A percentile compares a stretch with the other conserved stretches of the same genome.
Evolutionary conservation across 2,329 filamentous ascomycete species (phyloP).

Genomic region (Talaromyces sp.): DNA sequence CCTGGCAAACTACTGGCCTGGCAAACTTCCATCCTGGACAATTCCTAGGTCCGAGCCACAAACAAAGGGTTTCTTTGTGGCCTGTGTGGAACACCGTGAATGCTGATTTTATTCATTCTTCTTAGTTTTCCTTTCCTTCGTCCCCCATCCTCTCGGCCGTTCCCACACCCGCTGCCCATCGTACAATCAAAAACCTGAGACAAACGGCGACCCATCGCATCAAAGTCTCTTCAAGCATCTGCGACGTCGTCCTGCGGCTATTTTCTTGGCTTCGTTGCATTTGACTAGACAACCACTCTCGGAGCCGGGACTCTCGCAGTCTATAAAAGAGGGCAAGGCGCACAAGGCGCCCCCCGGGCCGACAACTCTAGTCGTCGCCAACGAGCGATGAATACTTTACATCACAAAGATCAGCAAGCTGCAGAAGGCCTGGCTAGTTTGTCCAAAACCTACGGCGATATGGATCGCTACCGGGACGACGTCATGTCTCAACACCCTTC

Average conservation of each 20-base stretch:
- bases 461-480: conserved; percentile 20
- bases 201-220: neutral
- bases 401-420: conserved; percentile 24
- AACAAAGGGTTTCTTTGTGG: neutral
- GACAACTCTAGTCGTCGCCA: conserved; percentile 18
- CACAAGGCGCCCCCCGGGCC: conserved; percentile 8
- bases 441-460: conserved; percentile 25
- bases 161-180: conserved; percentile 20
- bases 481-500: conserved; percentile 28
- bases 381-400: conserved; percentile 28
- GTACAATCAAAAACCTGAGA: neutral
- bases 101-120: neutral
- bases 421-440: conserved; percentile 21
- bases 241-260: neutral
- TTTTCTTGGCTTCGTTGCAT: neutral
- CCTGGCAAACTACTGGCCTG: neutral
- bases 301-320: neutral
- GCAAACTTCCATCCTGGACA: neutral
- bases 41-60: neutral
- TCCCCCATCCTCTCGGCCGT: conserved; percentile 28
- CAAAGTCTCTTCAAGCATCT: neutral
- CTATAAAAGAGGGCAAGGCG: conserved; percentile 7
- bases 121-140: conserved; percentile 3
- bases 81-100: neutral
- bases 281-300: neutral